phyloP scores from a whole-genome alignment of 2,329 filamentous ascomycete species.

The Trichophyton mentagrophytes region DNA sequence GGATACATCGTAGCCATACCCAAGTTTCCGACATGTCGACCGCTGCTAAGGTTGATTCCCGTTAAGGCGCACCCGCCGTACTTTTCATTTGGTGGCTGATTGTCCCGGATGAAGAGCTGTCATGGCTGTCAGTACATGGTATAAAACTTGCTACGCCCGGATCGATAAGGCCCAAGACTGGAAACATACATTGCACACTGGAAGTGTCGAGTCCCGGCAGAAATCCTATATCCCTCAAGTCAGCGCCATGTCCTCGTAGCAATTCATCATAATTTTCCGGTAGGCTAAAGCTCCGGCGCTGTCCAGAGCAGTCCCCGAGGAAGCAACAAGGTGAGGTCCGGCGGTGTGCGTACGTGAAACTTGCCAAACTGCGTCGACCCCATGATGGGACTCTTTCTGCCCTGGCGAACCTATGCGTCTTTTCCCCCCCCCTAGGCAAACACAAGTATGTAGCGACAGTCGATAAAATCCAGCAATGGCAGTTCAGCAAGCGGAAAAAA shows the following conservation, averaged over 20 bases:
- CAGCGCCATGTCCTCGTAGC: constrained; percentile 1
- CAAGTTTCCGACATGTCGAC: constrained; percentile 62
- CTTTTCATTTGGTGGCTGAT: constrained; percentile 48
- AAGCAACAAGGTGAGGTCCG: background rate
- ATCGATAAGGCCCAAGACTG: background rate
- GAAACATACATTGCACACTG: constrained; percentile 66
- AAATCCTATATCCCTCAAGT: constrained; percentile 47
- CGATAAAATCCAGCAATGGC: background rate
- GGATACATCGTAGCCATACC: constrained; percentile 41
- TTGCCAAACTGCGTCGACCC: constrained; percentile 46
- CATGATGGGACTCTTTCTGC: constrained; percentile 23
- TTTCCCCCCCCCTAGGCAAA: background rate
- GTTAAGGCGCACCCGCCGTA: constrained; percentile 58
- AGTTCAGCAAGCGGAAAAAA: background rate
- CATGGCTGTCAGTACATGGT: constrained; percentile 13
- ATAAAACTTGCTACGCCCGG: background rate
- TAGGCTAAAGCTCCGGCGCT: background rate
- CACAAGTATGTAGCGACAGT: background rate
- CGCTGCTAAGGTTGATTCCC: constrained; percentile 59
- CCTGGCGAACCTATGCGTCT: background rate
- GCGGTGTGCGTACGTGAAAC: constrained; percentile 38
- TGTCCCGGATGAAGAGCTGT: constrained; percentile 51
- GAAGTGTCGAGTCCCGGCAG: constrained; percentile 70
- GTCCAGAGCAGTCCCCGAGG: background rate
- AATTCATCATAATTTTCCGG: background rate